A percentile compares a stretch with the other conserved stretches of the same genome.
These are phyloP conservation scores for Suhomyces pyralidae DNA, from an alignment of 805 yeast species.

Conservation along the genomic window DNA sequence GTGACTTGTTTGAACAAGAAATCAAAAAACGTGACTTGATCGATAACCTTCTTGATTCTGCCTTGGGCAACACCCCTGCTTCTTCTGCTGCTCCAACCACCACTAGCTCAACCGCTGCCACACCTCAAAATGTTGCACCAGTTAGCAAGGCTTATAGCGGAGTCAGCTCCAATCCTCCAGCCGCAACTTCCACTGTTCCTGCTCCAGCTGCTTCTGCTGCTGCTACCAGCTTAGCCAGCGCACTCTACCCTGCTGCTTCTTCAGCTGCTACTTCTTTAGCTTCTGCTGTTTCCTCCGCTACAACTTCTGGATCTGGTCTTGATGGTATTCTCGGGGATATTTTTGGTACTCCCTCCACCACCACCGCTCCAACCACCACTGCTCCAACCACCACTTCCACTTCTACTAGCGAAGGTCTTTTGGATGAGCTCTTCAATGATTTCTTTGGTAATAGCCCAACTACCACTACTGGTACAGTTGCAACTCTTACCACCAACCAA, in stretches of 20 bases:
- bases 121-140: too few relatives aligned
- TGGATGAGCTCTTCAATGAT: conserved; percentile 12
- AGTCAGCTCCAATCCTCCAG: neutral
- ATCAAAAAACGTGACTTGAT: conserved; percentile 1
- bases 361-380: conserved; percentile 4
- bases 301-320: conserved; percentile 6
- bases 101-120: neutral
- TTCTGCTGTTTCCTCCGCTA: conserved; percentile 7
- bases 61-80: conserved; percentile 3
- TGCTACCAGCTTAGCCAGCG: conserved; percentile 2
- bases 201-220: conserved; percentile 1
- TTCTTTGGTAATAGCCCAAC: conserved; percentile 10
- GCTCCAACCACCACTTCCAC: conserved; percentile 8
- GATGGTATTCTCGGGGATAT: conserved; percentile 13
- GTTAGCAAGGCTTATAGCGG: neutral
- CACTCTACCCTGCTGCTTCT: conserved; percentile 5
- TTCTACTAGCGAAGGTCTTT: conserved; percentile 4
- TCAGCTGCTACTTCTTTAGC: conserved; percentile 5
- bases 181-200: conserved; percentile 5
- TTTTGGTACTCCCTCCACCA: conserved; percentile 10
- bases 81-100: conserved; percentile 4
- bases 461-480: conserved; percentile 2
- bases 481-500: neutral
- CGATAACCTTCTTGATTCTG: conserved; percentile 8
- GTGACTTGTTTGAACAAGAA: conserved; percentile 1